Conservation (phyloP, 305 asterid genomes). For the Andrographis paniculata region DNA sequence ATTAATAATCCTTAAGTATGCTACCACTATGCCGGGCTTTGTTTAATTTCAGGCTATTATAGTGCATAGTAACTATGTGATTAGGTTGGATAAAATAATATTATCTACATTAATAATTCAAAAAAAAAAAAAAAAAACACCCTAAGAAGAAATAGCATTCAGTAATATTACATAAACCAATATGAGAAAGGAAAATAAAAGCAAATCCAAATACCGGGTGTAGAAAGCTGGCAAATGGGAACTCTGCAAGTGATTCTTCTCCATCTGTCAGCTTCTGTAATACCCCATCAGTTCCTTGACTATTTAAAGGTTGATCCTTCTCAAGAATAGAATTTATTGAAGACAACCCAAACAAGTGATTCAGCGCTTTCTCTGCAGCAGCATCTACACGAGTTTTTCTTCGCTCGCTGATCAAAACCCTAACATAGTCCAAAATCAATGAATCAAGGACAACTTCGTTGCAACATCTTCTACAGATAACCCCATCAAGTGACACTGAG, state of each 20-base stretch:
- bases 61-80: no score
- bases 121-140: no score
- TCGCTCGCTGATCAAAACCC: constrained; percentile 75
- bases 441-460: constrained; percentile 73
- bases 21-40: no score
- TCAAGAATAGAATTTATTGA: constrained; percentile 32
- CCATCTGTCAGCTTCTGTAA: constrained; percentile 53
- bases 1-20: no score
- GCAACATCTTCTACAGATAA: constrained; percentile 84
- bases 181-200: constrained; percentile 4
- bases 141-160: constrained; percentile 12
- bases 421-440: constrained; percentile 60
- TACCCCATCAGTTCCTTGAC: constrained; percentile 30
- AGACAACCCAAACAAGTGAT: constrained; percentile 47
- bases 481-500: constrained; percentile 44
- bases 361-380: constrained; percentile 67
- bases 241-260: constrained; percentile 89
- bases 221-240: constrained; percentile 86
- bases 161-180: constrained; percentile 13
- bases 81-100: no score
- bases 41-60: no score
- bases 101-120: no score
- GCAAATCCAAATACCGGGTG: constrained; percentile 52
- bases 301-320: constrained; percentile 26
- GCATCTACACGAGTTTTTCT: constrained; percentile 47